Percentiles rank a stretch among this genome's conserved stretches.
These are phyloP conservation scores for Besnoitia besnoiti DNA, from an alignment of 169 alveolate genomes.

Conservation along the genomic window DNA sequence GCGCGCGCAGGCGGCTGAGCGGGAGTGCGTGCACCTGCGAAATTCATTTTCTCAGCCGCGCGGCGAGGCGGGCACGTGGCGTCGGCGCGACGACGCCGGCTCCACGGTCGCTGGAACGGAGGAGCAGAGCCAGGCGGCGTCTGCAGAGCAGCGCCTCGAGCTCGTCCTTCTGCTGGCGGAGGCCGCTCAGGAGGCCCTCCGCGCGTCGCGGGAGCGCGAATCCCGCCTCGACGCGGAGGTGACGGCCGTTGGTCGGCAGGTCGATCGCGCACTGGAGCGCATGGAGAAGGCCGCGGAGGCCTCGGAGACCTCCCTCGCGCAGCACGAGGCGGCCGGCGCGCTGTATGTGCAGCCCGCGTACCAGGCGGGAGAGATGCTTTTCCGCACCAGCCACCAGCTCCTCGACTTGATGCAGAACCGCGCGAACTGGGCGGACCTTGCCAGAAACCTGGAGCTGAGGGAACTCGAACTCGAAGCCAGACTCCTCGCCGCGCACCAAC, in stretches of 20 bases:
- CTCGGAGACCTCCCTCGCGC: not conserved
- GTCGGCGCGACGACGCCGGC: not conserved
- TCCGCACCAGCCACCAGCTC: not conserved
- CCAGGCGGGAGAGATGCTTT: not conserved
- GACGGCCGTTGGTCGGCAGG: not conserved
- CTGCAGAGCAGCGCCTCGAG: not conserved
- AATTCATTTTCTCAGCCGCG: not conserved
- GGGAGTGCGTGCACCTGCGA: not conserved
- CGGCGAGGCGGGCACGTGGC: not conserved
- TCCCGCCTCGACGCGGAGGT: not conserved
- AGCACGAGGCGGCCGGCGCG: conserved; percentile 21
- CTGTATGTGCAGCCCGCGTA: not conserved
- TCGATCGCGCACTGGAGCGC: not conserved
- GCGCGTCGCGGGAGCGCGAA: not conserved
- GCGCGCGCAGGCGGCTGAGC: conserved; percentile 17
- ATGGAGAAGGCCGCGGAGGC: not conserved
- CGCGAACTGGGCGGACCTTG: conserved; percentile 20
- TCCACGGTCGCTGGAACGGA: not conserved
- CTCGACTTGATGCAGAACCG: conserved; percentile 18
- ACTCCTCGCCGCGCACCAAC: not conserved
- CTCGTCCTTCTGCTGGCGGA: conserved; percentile 41
- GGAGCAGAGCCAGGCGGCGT: not conserved
- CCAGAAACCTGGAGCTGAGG: conserved; percentile 14
- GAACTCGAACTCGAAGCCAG: conserved; percentile 22
- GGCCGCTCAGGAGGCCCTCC: not conserved